Evolutionary conservation across 106 monocot species (phyloP), one percentile per base, ranked within the genome.

Genomic region (Ottelia alismoides): DNA sequence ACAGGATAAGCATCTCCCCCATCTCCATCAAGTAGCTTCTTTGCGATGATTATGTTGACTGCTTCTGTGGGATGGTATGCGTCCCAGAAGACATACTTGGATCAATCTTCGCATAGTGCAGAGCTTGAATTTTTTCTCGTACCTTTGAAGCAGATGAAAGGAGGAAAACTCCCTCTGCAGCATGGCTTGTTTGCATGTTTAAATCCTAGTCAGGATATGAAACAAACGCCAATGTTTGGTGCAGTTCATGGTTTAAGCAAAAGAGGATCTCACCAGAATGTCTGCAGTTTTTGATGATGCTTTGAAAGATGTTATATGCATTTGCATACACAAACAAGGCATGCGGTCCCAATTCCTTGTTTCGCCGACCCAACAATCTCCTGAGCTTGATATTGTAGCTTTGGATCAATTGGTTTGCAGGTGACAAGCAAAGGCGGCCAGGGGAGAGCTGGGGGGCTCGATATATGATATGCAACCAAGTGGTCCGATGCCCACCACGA

Each of bases 51-150:
- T 11, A 67, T 2, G 55, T 80, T 80, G n/a, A 56, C 23, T 5
- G 75, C 75, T 16, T 80, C 80, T 1, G 75, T 80, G 1, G 79
- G 79, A 54, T 80, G 79, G 45, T 67, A 80, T n/a, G 79, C 70
- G 47, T 80, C 79, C 79, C 79, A 80, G 43, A 80, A 80, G 20
- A 80, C 66, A 30, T 71, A 74, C 62, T 80, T 67, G 20, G 61
- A 60, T 23, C 80, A 66, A 61, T 80, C 67, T 0, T 28, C 31
- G 28, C 80, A 80, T 11, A 68, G 31, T 16, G 31, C 30, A 1
- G 67, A 64, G 63, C 67, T 72, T 56, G n/a, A n/a, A n/a, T n/a
- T 65, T 68, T 1, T 26, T 55, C 11, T 45, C 31, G n/a, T 20
- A 12, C 25, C 56, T 53, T 65, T 29, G 21, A 71, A 65, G 63